Evolutionary conservation across 306 rosid species (phyloP), one percentile per base, ranked within the genome.

Genomic region (Glycine tomentella): DNA sequence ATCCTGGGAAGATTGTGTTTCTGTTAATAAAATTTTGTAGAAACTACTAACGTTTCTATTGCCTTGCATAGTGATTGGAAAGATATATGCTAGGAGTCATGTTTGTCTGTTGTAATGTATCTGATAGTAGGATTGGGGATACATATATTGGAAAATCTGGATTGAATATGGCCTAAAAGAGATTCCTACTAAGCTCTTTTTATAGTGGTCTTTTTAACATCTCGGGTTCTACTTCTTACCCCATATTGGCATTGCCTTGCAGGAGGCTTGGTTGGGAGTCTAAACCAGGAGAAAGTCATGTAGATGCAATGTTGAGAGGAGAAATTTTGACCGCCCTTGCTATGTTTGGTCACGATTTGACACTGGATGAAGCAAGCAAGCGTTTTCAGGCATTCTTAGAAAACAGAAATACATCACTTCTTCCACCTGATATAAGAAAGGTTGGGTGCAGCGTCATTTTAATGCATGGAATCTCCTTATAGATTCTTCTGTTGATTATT

Each of bases 191-290:
- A 36, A 34, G 48, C 20, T 36, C 48, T 66, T 42, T 68, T 44
- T 44, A 5, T 44, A 7, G 53, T 15, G 15, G 20, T 10, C 8
- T 69, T 59, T 88, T 51, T 86, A 82, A 87, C 83, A 73, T 53
- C 45, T 71, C 34, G 52, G 68, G 58, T 75, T 25, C 66, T 25
- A 74, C 52, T 64, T 57, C 69, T 25, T 36, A 31, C 50, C 50
- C 36, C 20, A 57, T 59, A 33, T 16, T 82, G 68, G 70, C 53
- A 80, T 84, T 62, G 64, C n/a, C 68, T 69, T 85, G 63, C 85
- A 95, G 99, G 91, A 91, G 78, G 89, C 97, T 95, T 81, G 97
- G 99, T 75, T 95, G 99, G 99, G 95, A 95, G 11, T 89, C 99
- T 52, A 93, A 90, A 84, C 86, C 84, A 8, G 81, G 76, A 77